Evolutionary conservation across 2,329 filamentous ascomycete species (phyloP).

Genomic region (Arthrobotrys pseudoclavata): DNA sequence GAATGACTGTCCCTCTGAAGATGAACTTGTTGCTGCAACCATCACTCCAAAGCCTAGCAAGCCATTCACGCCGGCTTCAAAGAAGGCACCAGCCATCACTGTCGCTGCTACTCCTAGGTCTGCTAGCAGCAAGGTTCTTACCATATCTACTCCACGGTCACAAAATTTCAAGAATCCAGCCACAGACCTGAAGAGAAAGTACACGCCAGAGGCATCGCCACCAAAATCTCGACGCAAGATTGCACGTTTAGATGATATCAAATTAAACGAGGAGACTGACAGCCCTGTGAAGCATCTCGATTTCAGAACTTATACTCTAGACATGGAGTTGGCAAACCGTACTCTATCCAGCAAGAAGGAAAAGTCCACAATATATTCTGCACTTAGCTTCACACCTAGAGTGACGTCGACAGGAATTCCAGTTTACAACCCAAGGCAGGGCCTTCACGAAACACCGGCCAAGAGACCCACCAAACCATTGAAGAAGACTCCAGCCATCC

Average conservation of each 20-base stretch:
- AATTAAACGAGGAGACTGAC: neutral
- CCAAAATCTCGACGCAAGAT: slow-evolving; percentile 38
- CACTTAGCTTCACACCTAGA: neutral
- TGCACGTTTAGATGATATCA: slow-evolving; percentile 9
- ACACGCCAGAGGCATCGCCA: slow-evolving; percentile 30
- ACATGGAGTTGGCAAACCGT: slow-evolving; percentile 1
- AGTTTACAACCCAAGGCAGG: slow-evolving; percentile 2
- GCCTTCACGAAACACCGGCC: slow-evolving; percentile 39
- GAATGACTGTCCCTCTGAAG: slow-evolving; percentile 48
- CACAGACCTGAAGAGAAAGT: slow-evolving; percentile 45
- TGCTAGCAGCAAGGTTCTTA: neutral
- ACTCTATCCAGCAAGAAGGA: slow-evolving; percentile 21
- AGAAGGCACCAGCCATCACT: neutral
- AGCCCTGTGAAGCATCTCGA: slow-evolving; percentile 15
- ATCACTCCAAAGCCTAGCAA: slow-evolving; percentile 37
- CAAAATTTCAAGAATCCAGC: slow-evolving; percentile 4
- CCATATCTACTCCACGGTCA: neutral
- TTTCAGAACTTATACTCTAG: slow-evolving; percentile 2
- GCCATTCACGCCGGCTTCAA: slow-evolving; percentile 14
- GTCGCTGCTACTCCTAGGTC: slow-evolving; percentile 7
- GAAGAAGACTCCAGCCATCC: slow-evolving; percentile 37
- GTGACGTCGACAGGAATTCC: neutral
- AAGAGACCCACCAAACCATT: slow-evolving; percentile 41
- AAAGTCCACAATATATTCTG: neutral
- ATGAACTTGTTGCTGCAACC: slow-evolving; percentile 51